These are phyloP conservation scores for Aphelidium insulamus DNA, from an alignment of 371 early-diverging fungal species.

Conservation along the genomic window DNA sequence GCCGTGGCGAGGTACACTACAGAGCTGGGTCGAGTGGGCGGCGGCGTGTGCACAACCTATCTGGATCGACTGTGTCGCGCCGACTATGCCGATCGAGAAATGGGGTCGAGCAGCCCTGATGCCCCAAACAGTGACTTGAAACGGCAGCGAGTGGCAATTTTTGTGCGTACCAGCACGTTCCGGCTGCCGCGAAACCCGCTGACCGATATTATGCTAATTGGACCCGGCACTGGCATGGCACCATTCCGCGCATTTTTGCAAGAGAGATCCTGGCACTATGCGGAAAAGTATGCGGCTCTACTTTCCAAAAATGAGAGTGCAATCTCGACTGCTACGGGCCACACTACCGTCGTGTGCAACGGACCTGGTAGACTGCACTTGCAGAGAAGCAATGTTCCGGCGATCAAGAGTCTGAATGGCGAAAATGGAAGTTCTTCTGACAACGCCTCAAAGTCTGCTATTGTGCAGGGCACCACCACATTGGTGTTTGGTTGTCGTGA, in stretches of 20 bases:
- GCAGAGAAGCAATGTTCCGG: too few relatives aligned
- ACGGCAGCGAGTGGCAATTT: neutral
- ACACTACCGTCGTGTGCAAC: too few relatives aligned
- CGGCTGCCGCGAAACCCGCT: conserved; percentile 51
- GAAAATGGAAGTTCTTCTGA: too few relatives aligned
- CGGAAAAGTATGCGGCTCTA: conserved; percentile 24
- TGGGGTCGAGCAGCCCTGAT: too few relatives aligned
- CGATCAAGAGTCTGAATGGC: too few relatives aligned
- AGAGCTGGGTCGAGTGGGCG: too few relatives aligned
- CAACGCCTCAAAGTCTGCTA: neutral
- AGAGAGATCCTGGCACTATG: conserved; percentile 45
- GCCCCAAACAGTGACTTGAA: too few relatives aligned
- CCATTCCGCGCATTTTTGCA: conserved; percentile 88
- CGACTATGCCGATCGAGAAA: too few relatives aligned
- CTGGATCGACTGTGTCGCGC: too few relatives aligned
- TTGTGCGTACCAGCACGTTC: conserved; percentile 60
- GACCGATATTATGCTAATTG: conserved; percentile 83
- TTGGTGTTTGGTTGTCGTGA: conserved; percentile 85
- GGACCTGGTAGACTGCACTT: too few relatives aligned
- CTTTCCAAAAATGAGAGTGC: neutral
- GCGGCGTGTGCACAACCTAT: neutral
- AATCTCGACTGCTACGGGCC: neutral
- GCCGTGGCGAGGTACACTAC: conserved; percentile 69
- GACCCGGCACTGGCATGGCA: conserved; percentile 95
- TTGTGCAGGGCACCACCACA: conserved; percentile 41